Evolutionary conservation across 2,329 filamentous ascomycete genomes (phyloP).

Genomic region (Akanthomyces lecanii): DNA sequence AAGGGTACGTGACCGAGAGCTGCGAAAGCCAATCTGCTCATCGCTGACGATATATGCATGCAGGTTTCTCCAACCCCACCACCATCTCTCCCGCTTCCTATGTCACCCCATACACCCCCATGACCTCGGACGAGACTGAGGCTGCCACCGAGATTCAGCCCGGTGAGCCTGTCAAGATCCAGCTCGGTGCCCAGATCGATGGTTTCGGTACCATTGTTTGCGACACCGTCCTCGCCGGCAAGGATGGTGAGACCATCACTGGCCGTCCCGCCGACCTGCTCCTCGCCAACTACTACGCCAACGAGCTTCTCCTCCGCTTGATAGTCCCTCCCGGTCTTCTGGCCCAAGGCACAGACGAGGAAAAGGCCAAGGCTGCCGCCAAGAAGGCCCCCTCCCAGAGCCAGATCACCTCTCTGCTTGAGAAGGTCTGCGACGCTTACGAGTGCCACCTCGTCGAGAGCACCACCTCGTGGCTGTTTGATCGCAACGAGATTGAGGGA

Average conservation of each 20-base stretch:
- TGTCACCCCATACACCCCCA: conserved; percentile 93
- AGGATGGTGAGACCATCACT: conserved; percentile 60
- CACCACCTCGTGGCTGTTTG: conserved; percentile 96
- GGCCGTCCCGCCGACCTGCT: conserved; percentile 82
- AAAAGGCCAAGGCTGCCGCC: conserved; percentile 85
- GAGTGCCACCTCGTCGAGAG: conserved; percentile 93
- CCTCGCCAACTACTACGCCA: conserved; percentile 89
- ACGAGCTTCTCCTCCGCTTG: conserved; percentile 86
- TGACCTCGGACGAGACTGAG: conserved; percentile 82
- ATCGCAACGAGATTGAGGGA: conserved; percentile 95
- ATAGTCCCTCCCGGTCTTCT: conserved; percentile 89
- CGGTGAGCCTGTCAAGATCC: conserved; percentile 90
- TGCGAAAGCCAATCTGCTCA: not conserved
- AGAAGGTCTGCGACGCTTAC: conserved; percentile 88
- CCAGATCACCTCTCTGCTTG: conserved; percentile 81
- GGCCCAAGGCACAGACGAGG: conserved; percentile 79
- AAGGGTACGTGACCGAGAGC: conserved; percentile 62
- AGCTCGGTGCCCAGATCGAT: conserved; percentile 98
- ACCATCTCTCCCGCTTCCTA: conserved; percentile 92
- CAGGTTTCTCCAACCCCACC: conserved; percentile 87
- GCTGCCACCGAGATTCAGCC: conserved; percentile 74
- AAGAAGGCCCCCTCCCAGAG: conserved; percentile 79
- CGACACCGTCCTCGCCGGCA: conserved; percentile 77
- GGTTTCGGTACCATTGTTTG: conserved; percentile 96
- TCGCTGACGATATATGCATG: conserved; percentile 18